Base-by-base conservation (phyloP, 305 asterid species). In the Ilex paraguariensis region DNA sequence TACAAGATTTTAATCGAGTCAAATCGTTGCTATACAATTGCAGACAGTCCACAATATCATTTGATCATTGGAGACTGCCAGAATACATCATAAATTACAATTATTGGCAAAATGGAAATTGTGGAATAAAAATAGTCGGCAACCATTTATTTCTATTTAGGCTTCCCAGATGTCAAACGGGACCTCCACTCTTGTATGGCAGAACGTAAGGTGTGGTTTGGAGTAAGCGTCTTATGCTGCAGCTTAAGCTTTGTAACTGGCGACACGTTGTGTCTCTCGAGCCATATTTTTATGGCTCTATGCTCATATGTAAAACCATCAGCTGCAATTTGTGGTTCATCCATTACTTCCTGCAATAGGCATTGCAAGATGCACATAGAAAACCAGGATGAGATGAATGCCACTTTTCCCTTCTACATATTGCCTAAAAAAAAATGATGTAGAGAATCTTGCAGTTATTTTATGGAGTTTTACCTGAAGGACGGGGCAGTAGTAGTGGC, bases 231-330 rank as follows among this genome's bases (percentile, higher is more conserved):
- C 70, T 83, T 82, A 76, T 76, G 75, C 57, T 64, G 75, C 57
- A 91, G 66, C 53, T 56, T 74, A 54, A 73, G 83, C 61, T 74
- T 87, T 52, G 98, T 85, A 50, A 91, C 88, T 6, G 96, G 97
- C 7, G 98, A 91, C 17, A 81, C 71, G 32, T 72, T 36, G 56
- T 86, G 70, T 58, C 79, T 78, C 16, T 79, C 82, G 1, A 91
- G 73, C 96, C 98, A 91, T 59, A 80, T 72, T 73, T 77, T 62
- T 60, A 91, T 91, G 13, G 96, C 97, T 56, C 75, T 77, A 69
- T 65, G 78, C 76, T 91, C 98, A n/a, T 91, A 91, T 4, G 95
- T 86, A 77, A 85, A 91, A 52, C 98, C 98, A 74, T 91, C 98
- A 32, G 85, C 88, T 51, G 97, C 98, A 66, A 89, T 79, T 36